Base-by-base conservation (phyloP, 1,284 basidiomycete species). In the Leccinum solheimii region DNA sequence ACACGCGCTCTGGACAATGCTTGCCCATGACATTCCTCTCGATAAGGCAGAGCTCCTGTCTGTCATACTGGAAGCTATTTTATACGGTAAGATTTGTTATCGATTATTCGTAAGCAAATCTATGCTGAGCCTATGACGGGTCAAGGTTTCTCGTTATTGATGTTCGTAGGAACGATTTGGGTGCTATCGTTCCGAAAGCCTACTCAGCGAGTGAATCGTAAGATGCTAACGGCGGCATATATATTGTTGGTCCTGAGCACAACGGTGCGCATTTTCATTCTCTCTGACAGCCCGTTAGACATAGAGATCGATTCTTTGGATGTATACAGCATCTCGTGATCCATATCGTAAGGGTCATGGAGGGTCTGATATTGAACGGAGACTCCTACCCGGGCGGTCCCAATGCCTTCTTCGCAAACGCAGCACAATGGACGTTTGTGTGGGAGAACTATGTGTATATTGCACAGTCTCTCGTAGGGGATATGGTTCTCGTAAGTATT, bases 11-110 rank as follows among this genome's bases (percentile, higher is more conserved):
- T 19, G 30, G 2, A 21, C 23, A 32, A 53, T 53, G 51, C n/a
- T 8, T 32, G 30, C 10, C 8, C 26, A 53, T 19, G 51, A 32
- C 6, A 53, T 53, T 8, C 21, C 66, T 5, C 36, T 72, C 45
- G 68, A 65, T 43, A 56, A 70, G 53, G 69, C 68, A 45, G 70
- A 63, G 36, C 56, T 71, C 16, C 30, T 70, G 34, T 58, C 69
- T 0, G 48, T 61, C 8, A 3, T 73, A 11, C 40, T 71, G 49
- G 71, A 71, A 56, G 60, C 59, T 0, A 19, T 69, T 13, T 52
- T 71, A 40, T 70, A 71, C 40, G 69, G 69, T 72, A 58, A 63
- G 57, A 36, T 1, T 13, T 9, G 5, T 19, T 26, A 16, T 8
- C 23, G 13, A 55, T 21, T 2, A 2, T 23, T 53, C 14, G 4